Percentiles rank a stretch among this genome's conserved stretches.
Conservation (phyloP, 441 rosid species). For the Kokia cookei region DNA sequence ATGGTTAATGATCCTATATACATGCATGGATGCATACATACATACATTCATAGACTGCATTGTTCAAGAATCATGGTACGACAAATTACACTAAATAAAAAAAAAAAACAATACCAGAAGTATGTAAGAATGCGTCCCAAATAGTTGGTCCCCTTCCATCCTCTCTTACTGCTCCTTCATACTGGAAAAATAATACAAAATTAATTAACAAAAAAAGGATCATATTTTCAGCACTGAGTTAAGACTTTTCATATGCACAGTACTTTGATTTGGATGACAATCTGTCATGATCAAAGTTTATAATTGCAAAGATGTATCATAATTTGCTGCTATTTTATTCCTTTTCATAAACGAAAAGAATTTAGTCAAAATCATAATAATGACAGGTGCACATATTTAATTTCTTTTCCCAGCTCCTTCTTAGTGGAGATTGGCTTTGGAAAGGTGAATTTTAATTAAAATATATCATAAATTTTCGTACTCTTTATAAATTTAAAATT, state of each 20-base stretch:
- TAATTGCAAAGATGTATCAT: not conserved
- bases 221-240: not conserved
- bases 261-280: not conserved
- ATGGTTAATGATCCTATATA: not conserved
- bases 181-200: slow-evolving; percentile 27
- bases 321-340: not conserved
- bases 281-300: not conserved
- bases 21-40: no score
- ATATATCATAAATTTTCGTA: no score
- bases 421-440: not conserved
- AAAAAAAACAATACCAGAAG: slow-evolving; percentile 32
- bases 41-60: not conserved
- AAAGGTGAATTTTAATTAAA: not conserved
- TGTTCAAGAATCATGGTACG: no score
- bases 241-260: not conserved
- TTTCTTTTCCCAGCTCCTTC: not conserved
- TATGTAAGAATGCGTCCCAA: slow-evolving; percentile 85
- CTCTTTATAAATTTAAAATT: no score
- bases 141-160: slow-evolving; percentile 82
- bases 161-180: slow-evolving; percentile 89
- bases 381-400: not conserved
- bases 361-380: not conserved
- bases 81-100: not conserved
- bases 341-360: not conserved
- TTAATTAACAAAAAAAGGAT: no score